Conservation (phyloP, 352 stramenopile species). For the Globisporangium barbulae region DNA sequence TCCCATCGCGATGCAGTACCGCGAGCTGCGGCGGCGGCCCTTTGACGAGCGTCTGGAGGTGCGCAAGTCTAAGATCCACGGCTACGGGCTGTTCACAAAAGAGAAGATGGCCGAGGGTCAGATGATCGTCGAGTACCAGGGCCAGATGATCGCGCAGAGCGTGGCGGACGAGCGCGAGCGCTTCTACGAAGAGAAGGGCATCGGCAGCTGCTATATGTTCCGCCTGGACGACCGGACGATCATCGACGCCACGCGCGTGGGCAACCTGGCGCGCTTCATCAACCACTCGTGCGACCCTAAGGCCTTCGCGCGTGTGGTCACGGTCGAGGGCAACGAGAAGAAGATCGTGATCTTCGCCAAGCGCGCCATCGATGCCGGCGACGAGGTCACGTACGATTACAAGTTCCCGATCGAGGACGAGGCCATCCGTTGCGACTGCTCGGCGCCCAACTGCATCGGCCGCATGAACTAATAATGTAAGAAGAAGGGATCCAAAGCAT, state of each 20-base stretch:
- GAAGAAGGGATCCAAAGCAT: not conserved
- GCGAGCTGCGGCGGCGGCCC: constrained; percentile 86
- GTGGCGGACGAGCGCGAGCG: constrained; percentile 93
- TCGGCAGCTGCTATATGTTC: constrained; percentile 98
- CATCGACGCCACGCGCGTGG: constrained; percentile 92
- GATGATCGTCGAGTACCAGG: constrained; percentile 98
- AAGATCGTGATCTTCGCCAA: constrained; percentile 97
- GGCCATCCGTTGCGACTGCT: constrained; percentile 92
- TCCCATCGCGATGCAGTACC: constrained; percentile 90
- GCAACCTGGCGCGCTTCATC: constrained; percentile 95
- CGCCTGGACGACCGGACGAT: constrained; percentile 93
- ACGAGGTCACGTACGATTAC: constrained; percentile 97
- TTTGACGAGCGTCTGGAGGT: constrained; percentile 91
- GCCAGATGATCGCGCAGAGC: constrained; percentile 88
- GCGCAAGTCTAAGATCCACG: constrained; percentile 94
- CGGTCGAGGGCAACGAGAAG: constrained; percentile 86
- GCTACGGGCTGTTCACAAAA: constrained; percentile 96
- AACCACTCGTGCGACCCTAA: constrained; percentile 96
- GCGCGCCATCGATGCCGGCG: constrained; percentile 84
- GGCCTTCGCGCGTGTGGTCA: constrained; percentile 90
- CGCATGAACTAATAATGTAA: constrained; percentile 87
- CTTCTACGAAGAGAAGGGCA: constrained; percentile 91
- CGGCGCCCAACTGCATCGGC: constrained; percentile 92
- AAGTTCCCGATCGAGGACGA: constrained; percentile 97
- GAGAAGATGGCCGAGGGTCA: constrained; percentile 87